phyloP scores from a whole-genome alignment of 257 asterid genomes.

The Ocimum tenuiflorum region DNA sequence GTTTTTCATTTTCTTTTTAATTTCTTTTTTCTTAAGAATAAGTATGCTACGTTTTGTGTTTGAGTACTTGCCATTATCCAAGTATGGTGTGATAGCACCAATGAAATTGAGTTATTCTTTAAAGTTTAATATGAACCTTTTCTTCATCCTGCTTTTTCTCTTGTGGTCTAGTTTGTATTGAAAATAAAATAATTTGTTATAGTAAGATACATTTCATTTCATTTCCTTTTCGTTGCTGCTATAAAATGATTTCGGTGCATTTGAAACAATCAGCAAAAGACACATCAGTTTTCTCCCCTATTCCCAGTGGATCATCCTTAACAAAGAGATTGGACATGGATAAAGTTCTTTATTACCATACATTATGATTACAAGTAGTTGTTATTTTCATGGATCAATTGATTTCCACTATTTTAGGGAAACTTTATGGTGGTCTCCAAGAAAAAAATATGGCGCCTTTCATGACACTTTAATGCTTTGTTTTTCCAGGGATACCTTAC shows the following conservation, averaged over 20 bases:
- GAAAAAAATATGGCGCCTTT: constrained; percentile 3
- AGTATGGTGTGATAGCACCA: background rate
- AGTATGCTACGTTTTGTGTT: background rate
- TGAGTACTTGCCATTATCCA: background rate
- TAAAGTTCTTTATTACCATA: background rate
- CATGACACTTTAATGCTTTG: background rate
- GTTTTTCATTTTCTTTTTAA: too few species aligned
- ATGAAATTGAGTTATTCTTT: background rate
- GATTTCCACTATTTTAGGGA: background rate
- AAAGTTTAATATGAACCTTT: background rate
- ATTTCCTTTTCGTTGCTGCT: background rate
- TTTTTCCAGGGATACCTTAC: constrained; percentile 68
- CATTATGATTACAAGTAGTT: background rate
- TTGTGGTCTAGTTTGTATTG: background rate
- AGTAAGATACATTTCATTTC: background rate
- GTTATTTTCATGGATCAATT: background rate
- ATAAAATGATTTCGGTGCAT: background rate
- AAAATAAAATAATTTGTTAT: background rate
- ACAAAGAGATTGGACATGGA: background rate
- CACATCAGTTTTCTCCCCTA: background rate
- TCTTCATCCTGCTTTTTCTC: background rate
- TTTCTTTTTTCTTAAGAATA: background rate
- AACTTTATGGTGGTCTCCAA: constrained; percentile 1
- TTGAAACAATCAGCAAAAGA: background rate
- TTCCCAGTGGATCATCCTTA: background rate